A percentile compares a stretch with the other conserved stretches of the same genome.
Evolutionary conservation across 176 grass and related monocot species (phyloP).

Genomic region (Chloris gayana): DNA sequence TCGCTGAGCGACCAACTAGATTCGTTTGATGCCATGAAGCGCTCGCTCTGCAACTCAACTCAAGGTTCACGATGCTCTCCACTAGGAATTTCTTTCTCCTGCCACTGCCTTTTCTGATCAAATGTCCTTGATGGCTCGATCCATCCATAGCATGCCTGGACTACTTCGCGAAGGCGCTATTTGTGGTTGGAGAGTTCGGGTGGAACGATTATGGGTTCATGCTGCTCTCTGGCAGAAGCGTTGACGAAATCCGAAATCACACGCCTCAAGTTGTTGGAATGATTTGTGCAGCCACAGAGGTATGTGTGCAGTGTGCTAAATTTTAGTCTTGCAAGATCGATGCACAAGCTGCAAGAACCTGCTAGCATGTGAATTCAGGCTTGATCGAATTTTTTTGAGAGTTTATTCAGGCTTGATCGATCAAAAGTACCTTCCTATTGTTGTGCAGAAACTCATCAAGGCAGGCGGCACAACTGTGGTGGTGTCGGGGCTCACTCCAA

Average conservation of each 20-base stretch:
- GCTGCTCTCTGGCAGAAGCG: constrained; percentile 29
- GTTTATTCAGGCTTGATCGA: too few relatives aligned
- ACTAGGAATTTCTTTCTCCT: background rate
- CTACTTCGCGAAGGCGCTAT: constrained; percentile 36
- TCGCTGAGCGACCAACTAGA: constrained; percentile 40
- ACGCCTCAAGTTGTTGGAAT: constrained; percentile 26
- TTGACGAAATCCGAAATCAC: constrained; percentile 17
- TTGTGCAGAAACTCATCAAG: constrained; percentile 50
- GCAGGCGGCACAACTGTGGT: constrained; percentile 51
- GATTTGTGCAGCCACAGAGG: constrained; percentile 44
- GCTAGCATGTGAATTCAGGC: too few relatives aligned
- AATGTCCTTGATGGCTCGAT: background rate
- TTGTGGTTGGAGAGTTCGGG: constrained; percentile 65
- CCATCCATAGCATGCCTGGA: constrained; percentile 37
- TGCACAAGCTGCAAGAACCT: too few relatives aligned
- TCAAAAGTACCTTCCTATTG: too few relatives aligned
- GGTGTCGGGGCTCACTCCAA: constrained; percentile 46
- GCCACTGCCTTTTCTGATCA: background rate
- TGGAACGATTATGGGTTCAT: constrained; percentile 56
- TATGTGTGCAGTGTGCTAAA: background rate
- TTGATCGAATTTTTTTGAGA: too few relatives aligned
- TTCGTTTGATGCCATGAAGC: constrained; percentile 60
- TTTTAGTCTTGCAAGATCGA: too few relatives aligned
- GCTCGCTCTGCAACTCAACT: constrained; percentile 38
- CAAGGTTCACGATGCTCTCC: background rate